These are phyloP conservation scores for Melampsora allii-populina DNA, from an alignment of 1,284 basidiomycete genomes.

Conservation along the genomic window DNA sequence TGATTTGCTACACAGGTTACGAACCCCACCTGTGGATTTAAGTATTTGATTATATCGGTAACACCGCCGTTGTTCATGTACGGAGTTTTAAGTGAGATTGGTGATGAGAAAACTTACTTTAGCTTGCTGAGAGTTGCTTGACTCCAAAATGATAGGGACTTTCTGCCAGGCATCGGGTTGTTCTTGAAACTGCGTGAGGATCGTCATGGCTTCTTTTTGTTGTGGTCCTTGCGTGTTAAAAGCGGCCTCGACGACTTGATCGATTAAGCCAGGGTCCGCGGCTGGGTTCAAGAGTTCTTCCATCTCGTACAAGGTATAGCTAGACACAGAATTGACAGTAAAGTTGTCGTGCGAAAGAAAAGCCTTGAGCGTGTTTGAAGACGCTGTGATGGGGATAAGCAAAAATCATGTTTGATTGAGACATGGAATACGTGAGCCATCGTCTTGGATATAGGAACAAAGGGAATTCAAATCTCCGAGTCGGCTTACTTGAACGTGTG, in stretches of 20 bases:
- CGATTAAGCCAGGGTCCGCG: slow-evolving; percentile 70
- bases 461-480: too few relatives aligned
- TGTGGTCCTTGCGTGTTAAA: slow-evolving; percentile 74
- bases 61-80: background rate
- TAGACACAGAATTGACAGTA: background rate
- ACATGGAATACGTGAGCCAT: too few relatives aligned
- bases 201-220: slow-evolving; percentile 49
- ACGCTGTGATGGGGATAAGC: background rate
- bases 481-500: too few relatives aligned
- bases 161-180: slow-evolving; percentile 97
- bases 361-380: background rate
- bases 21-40: background rate
- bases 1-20: background rate
- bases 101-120: slow-evolving; percentile 61
- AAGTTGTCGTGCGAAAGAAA: background rate
- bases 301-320: slow-evolving; percentile 10
- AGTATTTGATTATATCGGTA: background rate
- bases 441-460: too few relatives aligned
- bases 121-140: slow-evolving; percentile 77
- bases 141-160: slow-evolving; percentile 89
- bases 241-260: slow-evolving; percentile 72
- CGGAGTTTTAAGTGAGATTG: background rate
- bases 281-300: slow-evolving; percentile 44
- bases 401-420: background rate
- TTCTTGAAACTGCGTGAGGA: slow-evolving; percentile 93